Base-by-base conservation (phyloP, 2,329 filamentous ascomycete species). In the Paecilomyces dactylethromorphus region DNA sequence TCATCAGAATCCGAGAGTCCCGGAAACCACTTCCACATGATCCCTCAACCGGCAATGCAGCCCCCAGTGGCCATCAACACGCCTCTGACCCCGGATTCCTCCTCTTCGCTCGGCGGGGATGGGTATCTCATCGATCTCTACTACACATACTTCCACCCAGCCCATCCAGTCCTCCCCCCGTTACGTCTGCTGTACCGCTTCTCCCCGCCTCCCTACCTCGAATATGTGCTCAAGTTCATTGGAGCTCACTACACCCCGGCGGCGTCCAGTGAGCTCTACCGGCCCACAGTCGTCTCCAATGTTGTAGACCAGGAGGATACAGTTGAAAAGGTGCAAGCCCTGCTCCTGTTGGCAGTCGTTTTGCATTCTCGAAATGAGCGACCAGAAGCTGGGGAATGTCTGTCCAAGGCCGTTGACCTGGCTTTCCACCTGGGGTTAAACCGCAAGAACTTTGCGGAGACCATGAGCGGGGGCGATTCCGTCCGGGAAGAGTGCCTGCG, bases 401-500 rank as follows among this genome's bases (percentile, higher is more conserved):
- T 96, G 21, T 76, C 78, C 11, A 82, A 87, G 31, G 88, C 87
- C 1, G 87, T 92, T 67, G 81, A 85, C 11, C 73, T 93, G 53
- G 90, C 91, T 1, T 76, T 95, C 10, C 85, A 91, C 58, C 81
- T 96, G 24, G 88, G 89, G 0, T 82, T 97, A 73, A 87, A 96
- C 69, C 84, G 84, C 10, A 80, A 84, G 54, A 80, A 83, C 0
- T 96, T 86, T 70, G 87, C 91, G 0, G 74, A 80, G 0, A 74
- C 81, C 4, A 79, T 91, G 65, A 87, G 88, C 15, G 78, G 81
- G 29, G 84, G 85, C 4, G 84, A 88, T 60, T 80, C 84, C 0
- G 79, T 91, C 1, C 71, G 92, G 2, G 90, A 93, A 69, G 92
- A 97, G 73, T 90, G 88, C 70, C 88, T 91, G 84, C 84, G 91